Conservation (phyloP, 306 rosid genomes). For the Begonia peltatifolia region DNA sequence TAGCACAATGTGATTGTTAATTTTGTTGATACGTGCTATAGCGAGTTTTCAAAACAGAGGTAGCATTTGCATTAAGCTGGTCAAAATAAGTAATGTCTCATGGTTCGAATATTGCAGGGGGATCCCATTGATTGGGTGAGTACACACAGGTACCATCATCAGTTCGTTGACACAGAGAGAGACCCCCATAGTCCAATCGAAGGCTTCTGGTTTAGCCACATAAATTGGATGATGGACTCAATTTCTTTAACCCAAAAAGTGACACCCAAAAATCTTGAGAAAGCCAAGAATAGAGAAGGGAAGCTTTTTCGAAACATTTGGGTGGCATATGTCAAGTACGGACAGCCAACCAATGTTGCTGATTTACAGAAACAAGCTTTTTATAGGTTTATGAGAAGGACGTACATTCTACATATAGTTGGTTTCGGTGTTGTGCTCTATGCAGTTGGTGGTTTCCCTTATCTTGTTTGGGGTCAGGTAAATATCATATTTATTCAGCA, state of each 20-base stretch:
- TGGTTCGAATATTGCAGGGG: slow-evolving; percentile 24
- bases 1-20: not conserved
- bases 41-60: not conserved
- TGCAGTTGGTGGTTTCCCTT: slow-evolving; percentile 51
- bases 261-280: not conserved
- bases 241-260: slow-evolving; percentile 26
- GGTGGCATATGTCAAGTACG: slow-evolving; percentile 28
- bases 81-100: not conserved
- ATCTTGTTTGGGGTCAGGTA: slow-evolving; percentile 62
- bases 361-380: slow-evolving; percentile 45
- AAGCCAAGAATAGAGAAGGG: not conserved
- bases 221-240: slow-evolving; percentile 46
- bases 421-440: slow-evolving; percentile 38
- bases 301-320: not conserved
- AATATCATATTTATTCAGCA: not conserved
- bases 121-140: slow-evolving; percentile 60
- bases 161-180: slow-evolving; percentile 42
- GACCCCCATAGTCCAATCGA: slow-evolving; percentile 58
- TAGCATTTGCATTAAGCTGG: not conserved
- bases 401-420: slow-evolving; percentile 39
- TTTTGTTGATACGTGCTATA: not conserved
- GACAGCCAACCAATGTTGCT: slow-evolving; percentile 33
- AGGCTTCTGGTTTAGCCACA: slow-evolving; percentile 66
- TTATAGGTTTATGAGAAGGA: slow-evolving; percentile 31
- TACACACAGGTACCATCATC: slow-evolving; percentile 57